These are phyloP conservation scores for Fusarium kyushuense DNA, from an alignment of 2,329 filamentous ascomycete species.

Conservation along the genomic window DNA sequence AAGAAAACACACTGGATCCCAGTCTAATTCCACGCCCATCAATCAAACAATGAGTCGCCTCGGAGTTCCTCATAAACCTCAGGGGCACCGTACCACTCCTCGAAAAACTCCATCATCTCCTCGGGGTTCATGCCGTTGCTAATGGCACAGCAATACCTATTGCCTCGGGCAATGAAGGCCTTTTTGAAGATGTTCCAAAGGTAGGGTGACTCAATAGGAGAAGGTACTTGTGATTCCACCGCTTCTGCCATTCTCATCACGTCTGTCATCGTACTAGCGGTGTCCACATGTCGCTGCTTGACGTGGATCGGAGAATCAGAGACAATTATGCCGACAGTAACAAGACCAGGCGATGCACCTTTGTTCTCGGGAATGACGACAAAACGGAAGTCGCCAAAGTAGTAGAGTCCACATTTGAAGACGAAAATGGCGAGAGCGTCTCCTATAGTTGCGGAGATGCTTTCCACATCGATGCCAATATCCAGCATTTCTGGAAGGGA, in stretches of 20 bases:
- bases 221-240: background rate
- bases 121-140: fast-evolving
- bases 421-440: background rate
- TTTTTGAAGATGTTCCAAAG: background rate
- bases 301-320: no score
- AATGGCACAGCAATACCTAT: background rate
- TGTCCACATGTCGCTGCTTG: background rate
- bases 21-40: no score
- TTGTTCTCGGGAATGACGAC: no score
- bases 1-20: no score
- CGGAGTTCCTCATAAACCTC: no score
- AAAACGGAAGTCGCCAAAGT: background rate
- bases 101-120: background rate
- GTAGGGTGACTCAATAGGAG: background rate
- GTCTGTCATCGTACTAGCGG: no score
- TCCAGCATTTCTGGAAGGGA: no score
- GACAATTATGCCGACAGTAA: background rate
- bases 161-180: background rate
- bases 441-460: background rate
- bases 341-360: background rate
- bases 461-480: background rate
- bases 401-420: background rate
- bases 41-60: no score
- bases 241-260: no score
- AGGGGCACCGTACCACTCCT: no score